Evolutionary conservation across 1,284 basidiomycete species (phyloP), one percentile per base, ranked within the genome.

Genomic region (Malassezia psittaci): DNA sequence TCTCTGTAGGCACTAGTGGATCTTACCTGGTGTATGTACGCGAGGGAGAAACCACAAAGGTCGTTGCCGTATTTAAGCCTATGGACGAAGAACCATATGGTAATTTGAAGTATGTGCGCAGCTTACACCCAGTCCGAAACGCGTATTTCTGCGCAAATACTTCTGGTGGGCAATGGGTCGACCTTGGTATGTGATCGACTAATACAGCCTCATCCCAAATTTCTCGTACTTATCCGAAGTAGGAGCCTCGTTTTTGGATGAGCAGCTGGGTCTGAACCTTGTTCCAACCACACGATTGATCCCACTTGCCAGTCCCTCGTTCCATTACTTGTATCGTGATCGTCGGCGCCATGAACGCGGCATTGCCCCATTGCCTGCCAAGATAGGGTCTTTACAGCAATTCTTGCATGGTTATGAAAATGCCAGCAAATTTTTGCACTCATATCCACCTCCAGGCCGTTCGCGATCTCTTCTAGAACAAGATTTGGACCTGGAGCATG

Each of bases 321-420:
- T 74, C 38, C 65, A 65, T 54, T 74, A 74, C 41, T 55, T 62
- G 21, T 71, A 65, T 54, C 52, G 50, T 21, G 67, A 69, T 47
- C 62, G 70, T n/a, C 48, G 49, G n/a, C 64, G 63, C 1, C 64
- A 53, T 37, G 68, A 68, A 29, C 51, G 51, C 24, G 54, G 62
- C n/a, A 15, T 24, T 11, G 38, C 54, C 2, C 57, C 61, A 5
- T 52, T 67, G 2, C 68, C 68, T 9, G 51, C 57, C 39, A 71
- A 71, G 77, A 84, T 90, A 40, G 90, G 90, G 1, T 88, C 86
- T 66, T 85, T 90, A 81, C 89, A 94, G 69, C 83, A 83, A 53
- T 93, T 93, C 75, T 77, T 91, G 65, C 81, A 86, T 60, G 89
- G 89, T 13, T 93, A 82, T 67, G 81, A 83, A 77, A 90, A 91